phyloP scores from a whole-genome alignment of 2,329 filamentous ascomycete species.

The Penicillium sp. region DNA sequence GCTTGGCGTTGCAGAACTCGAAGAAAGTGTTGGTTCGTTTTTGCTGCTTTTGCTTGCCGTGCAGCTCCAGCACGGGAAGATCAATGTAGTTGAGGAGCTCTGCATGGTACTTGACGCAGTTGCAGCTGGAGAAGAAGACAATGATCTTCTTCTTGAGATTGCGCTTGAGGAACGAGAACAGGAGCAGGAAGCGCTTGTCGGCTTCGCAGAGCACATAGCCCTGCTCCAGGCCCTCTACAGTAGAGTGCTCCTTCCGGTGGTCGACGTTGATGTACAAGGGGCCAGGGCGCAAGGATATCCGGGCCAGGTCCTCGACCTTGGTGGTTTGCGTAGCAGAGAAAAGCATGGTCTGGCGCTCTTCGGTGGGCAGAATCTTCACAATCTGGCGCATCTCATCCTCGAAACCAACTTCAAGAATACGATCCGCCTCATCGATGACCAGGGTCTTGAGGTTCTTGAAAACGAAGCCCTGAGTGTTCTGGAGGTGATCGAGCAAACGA shows the following conservation, averaged over 20 bases:
- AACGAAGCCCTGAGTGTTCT: slow-evolving; percentile 84
- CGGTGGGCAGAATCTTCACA: slow-evolving; percentile 86
- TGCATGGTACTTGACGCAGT: slow-evolving; percentile 92
- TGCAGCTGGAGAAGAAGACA: slow-evolving; percentile 91
- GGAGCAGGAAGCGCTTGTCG: slow-evolving; percentile 87
- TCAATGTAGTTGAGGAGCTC: slow-evolving; percentile 98
- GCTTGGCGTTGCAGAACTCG: slow-evolving; percentile 84
- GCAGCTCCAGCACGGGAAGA: slow-evolving; percentile 79
- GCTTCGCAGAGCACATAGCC: slow-evolving; percentile 93
- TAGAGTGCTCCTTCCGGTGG: slow-evolving; percentile 82
- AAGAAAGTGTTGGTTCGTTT: slow-evolving; percentile 99
- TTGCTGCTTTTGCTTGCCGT: slow-evolving; percentile 98
- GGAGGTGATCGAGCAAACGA: slow-evolving; percentile 87
- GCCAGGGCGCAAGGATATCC: slow-evolving; percentile 87
- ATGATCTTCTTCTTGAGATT: slow-evolving; percentile 97
- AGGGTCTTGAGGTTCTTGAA: slow-evolving; percentile 93
- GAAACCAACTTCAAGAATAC: slow-evolving; percentile 95
- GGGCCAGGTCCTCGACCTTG: slow-evolving; percentile 94
- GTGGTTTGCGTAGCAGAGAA: slow-evolving; percentile 98
- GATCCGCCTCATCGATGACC: slow-evolving; percentile 94
- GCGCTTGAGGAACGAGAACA: slow-evolving; percentile 92
- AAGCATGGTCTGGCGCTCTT: slow-evolving; percentile 92
- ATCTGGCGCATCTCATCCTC: slow-evolving; percentile 98
- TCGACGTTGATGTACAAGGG: slow-evolving; percentile 98
- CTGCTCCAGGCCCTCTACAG: slow-evolving; percentile 91